Conservation (phyloP, 1,284 basidiomycete genomes). For the Ustilago shanxiensis region DNA sequence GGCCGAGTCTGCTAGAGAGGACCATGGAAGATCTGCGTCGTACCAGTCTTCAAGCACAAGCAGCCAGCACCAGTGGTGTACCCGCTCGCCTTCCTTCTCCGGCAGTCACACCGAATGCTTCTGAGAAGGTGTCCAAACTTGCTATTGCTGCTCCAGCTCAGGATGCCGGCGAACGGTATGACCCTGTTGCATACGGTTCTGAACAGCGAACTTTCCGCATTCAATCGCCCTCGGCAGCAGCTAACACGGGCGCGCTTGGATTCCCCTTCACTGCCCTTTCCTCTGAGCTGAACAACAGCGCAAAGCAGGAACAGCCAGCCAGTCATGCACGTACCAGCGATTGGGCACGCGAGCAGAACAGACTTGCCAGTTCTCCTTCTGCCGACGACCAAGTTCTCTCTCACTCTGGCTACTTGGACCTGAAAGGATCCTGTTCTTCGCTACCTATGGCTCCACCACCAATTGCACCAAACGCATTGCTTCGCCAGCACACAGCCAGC, state of each 20-base stretch:
- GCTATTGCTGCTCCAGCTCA: background rate
- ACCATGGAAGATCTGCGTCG: conserved; percentile 29
- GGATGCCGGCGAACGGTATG: conserved; percentile 12
- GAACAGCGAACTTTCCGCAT: conserved; percentile 34
- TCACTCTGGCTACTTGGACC: background rate
- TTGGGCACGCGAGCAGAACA: conserved; percentile 37
- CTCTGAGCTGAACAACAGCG: background rate
- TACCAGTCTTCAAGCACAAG: conserved; percentile 14
- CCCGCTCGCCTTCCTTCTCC: background rate
- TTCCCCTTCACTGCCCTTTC: conserved; percentile 24
- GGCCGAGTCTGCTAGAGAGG: conserved; percentile 30
- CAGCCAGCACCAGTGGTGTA: conserved; percentile 13
- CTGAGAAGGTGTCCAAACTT: background rate
- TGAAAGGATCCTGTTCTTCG: conserved; percentile 9
- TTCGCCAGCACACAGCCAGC: conserved; percentile 23
- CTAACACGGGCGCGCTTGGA: background rate
- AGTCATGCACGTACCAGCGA: conserved; percentile 38
- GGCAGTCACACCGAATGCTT: background rate
- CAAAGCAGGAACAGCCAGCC: conserved; percentile 4
- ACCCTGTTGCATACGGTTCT: conserved; percentile 20
- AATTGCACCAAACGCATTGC: conserved; percentile 6
- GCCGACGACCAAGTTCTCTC: background rate
- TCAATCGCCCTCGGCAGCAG: background rate
- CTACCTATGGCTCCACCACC: background rate
- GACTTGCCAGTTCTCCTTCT: conserved; percentile 9